These are phyloP conservation scores for Torulaspora franciscae DNA, from an alignment of 805 yeast genomes.

Conservation along the genomic window DNA sequence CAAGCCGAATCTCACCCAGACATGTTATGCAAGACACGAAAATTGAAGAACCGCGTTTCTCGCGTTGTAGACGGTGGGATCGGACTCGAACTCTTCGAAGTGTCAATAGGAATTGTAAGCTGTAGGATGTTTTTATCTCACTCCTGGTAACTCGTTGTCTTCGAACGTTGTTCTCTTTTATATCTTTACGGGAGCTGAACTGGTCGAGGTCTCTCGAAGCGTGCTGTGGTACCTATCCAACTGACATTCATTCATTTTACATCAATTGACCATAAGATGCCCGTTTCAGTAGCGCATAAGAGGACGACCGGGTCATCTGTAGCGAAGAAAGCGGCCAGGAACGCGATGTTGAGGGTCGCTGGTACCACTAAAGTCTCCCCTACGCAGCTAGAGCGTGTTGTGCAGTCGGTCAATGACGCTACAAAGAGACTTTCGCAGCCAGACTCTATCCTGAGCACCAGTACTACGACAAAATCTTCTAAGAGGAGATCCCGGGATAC, in stretches of 20 bases:
- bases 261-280: constrained; percentile 6
- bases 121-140: background rate
- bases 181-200: background rate
- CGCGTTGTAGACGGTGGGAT: constrained; percentile 4
- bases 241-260: constrained; percentile 22
- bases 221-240: constrained; percentile 14
- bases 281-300: constrained; percentile 9
- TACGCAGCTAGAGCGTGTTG: constrained; percentile 31
- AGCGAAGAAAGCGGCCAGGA: constrained; percentile 30
- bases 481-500: constrained; percentile 36
- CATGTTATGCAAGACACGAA: constrained; percentile 10
- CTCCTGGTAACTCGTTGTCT: background rate
- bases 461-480: constrained; percentile 28
- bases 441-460: constrained; percentile 25
- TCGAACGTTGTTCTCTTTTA: background rate
- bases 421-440: constrained; percentile 34
- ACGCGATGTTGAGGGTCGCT: constrained; percentile 23
- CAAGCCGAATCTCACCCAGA: constrained; percentile 12
- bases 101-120: background rate
- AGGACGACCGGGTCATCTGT: constrained; percentile 13
- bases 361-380: constrained; percentile 12
- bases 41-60: constrained; percentile 2
- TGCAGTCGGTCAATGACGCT: constrained; percentile 35
- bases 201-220: background rate
- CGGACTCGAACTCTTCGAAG: background rate